A percentile compares a stretch with the other conserved stretches of the same genome.
Evolutionary conservation across 2,329 filamentous ascomycete genomes (phyloP).

Genomic region (Zymoseptoria tritici): DNA sequence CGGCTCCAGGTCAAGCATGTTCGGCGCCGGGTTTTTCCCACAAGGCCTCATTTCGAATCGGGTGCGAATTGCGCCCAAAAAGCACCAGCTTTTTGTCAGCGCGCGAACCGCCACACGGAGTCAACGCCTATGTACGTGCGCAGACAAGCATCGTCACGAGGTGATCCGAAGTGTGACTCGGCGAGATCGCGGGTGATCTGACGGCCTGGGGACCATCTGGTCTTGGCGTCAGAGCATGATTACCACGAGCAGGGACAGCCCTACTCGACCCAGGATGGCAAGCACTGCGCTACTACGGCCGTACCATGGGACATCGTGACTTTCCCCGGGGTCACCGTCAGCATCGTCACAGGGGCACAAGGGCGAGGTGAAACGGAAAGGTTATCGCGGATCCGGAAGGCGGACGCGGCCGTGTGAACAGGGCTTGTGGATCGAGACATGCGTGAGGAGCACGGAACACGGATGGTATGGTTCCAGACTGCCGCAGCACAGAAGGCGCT

Average conservation of each 20-base stretch:
- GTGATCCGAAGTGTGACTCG: not conserved
- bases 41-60: not conserved
- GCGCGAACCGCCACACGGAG: not conserved
- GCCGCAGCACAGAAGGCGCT: not conserved
- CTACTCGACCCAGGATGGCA: not conserved
- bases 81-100: not conserved
- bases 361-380: not conserved
- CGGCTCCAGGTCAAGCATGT: not conserved
- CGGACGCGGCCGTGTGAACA: not conserved
- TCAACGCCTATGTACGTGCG: not conserved
- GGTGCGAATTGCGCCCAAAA: not conserved
- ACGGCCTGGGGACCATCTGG: not conserved
- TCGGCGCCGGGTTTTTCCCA: not conserved
- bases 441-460: not conserved
- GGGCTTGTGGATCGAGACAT: not conserved
- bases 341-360: not conserved
- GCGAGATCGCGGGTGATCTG: not conserved
- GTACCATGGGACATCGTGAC: not conserved
- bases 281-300: not conserved
- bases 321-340: not conserved
- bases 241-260: not conserved
- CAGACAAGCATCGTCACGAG: not conserved
- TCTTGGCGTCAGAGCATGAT: not conserved
- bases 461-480: not conserved
- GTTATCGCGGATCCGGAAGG: not conserved